Percentiles rank a stretch among this genome's conserved stretches.
Evolutionary conservation across 441 rosid species (phyloP).

Genomic region (Erysimum cheiri): DNA sequence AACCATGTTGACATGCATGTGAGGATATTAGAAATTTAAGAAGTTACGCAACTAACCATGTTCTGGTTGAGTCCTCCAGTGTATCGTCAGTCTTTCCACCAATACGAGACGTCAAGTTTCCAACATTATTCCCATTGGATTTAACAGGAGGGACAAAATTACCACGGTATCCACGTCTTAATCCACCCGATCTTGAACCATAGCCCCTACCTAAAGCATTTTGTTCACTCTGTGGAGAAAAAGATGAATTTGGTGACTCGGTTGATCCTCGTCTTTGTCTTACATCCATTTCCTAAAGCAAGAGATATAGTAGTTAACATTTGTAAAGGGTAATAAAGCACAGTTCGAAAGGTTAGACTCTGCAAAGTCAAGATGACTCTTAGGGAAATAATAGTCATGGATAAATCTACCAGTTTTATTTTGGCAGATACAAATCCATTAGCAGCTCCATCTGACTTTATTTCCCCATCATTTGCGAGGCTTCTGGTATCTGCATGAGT

Average conservation of each 20-base stretch:
- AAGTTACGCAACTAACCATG: constrained; percentile 61
- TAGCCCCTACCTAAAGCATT: constrained; percentile 55
- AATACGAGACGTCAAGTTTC: constrained; percentile 70
- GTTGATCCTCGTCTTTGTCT: constrained; percentile 68
- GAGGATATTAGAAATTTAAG: background rate
- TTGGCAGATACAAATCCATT: constrained; percentile 88
- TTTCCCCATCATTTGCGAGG: constrained; percentile 52
- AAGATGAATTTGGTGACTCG: constrained; percentile 64
- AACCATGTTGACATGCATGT: constrained; percentile 10
- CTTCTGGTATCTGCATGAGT: constrained; percentile 59
- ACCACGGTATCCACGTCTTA: constrained; percentile 78
- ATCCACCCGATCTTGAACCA: constrained; percentile 67
- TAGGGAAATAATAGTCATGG: constrained; percentile 24
- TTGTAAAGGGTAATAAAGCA: constrained; percentile 18
- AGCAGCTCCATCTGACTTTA: constrained; percentile 54
- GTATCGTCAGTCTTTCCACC: constrained; percentile 82
- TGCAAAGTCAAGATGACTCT: background rate
- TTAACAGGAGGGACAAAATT: constrained; percentile 90
- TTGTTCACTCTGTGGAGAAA: constrained; percentile 70
- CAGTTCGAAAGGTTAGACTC: constrained; percentile 25
- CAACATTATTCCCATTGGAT: constrained; percentile 61
- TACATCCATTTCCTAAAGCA: constrained; percentile 79
- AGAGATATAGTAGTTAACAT: constrained; percentile 39
- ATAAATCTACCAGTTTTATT: constrained; percentile 75
- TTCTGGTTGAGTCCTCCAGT: constrained; percentile 82